Base-by-base conservation (phyloP, 768 basidiomycete species). In the Mycena belliarum region DNA sequence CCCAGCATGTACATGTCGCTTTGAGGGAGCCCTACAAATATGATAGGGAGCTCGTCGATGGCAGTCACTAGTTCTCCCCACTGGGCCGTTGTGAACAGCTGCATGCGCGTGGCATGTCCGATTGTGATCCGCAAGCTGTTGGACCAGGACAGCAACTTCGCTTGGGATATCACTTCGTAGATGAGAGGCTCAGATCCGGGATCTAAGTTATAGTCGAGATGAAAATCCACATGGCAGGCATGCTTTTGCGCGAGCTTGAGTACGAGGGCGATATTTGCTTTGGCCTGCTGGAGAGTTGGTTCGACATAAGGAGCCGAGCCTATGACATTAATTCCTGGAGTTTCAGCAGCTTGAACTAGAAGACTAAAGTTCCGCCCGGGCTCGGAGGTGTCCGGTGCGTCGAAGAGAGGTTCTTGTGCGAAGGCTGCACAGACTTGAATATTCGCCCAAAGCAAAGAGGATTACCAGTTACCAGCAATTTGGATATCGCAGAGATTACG, bases 1-100 rank as follows among this genome's bases (percentile, higher is more conserved):
- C 84, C 86, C 74, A 85, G 83, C 81, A 87, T 87, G 72, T 87
- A 88, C 65, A 87, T 73, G 61, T 88, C 86, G 54, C 79, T 86
- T 63, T 86, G 83, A 15, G 82, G 85, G 23, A 88, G 72, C 6
- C 81, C 79, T 8, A 87, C 80, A 46, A 87, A 75, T 55, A 73
- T 73, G 48, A 85, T 75, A 3, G 84, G 80, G 24, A 85, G 73
- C 16, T 69, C 72, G 5, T 71, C 70, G 33, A 81, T 77, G 53
- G 73, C 72, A 23, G 65, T 67, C n/a, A 67, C 69, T 15, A 82
- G 74, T 35, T 69, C 69, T 12, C 65, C 63, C 82, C 84, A 83
- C 64, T 86, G 73, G 37, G 64, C 68, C 6, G 67, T 59, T 7
- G 78, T 70, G 66, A 85, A 80, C 28, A 84, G 63, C 28, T 84